A percentile compares a stretch with the other conserved stretches of the same genome.
Evolutionary conservation across 345 rosid species (phyloP).

Genomic region (Eucalyptus erythrocorys): DNA sequence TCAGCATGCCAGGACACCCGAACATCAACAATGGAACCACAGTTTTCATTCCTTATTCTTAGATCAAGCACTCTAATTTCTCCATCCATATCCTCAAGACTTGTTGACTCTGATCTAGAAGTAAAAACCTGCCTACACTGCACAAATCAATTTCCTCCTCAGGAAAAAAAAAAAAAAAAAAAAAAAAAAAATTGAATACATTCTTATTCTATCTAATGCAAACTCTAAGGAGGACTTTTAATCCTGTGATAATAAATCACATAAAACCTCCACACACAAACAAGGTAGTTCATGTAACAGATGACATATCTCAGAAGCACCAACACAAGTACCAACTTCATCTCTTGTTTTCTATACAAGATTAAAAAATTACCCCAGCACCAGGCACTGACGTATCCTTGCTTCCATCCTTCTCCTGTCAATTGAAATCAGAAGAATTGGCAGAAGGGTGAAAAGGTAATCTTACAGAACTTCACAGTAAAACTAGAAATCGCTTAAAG

Average conservation of each 20-base stretch:
- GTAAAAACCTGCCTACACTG: neutral
- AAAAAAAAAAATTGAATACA: no score
- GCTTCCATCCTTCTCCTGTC: constrained; percentile 66
- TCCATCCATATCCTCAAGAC: neutral
- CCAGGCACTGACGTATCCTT: constrained; percentile 81
- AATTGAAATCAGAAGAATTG: neutral
- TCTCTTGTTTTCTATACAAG: neutral
- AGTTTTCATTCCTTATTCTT: neutral
- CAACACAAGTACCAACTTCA: neutral
- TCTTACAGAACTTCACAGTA: neutral
- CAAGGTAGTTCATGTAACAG: neutral
- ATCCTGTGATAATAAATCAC: neutral
- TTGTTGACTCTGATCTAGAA: neutral
- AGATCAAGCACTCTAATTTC: neutral
- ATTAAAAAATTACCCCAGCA: constrained; percentile 69
- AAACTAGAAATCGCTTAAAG: neutral
- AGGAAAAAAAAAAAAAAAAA: no score
- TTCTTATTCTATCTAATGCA: neutral
- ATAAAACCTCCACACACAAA: neutral
- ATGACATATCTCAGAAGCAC: neutral
- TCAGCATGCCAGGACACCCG: neutral
- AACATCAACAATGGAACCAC: neutral
- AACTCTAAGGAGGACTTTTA: neutral
- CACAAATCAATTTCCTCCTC: neutral
- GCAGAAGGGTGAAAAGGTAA: neutral